Evolutionary conservation across 176 grass and related monocot species (phyloP).

Genomic region (Eremochloa ophiuroides): DNA sequence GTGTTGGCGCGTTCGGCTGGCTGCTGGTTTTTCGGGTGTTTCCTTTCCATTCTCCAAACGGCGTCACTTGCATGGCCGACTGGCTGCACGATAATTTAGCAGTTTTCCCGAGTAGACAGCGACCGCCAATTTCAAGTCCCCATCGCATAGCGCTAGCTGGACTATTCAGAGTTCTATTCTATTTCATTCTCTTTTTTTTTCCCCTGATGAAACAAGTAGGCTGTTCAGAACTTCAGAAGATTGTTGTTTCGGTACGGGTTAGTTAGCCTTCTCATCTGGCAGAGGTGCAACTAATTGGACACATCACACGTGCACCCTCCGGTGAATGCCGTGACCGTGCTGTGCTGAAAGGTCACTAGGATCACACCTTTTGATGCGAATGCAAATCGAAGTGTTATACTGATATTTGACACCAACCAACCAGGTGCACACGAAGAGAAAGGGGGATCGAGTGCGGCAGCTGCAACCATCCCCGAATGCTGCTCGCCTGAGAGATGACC

Average conservation of each 20-base stretch:
- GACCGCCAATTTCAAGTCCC: background rate
- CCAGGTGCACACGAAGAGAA: background rate
- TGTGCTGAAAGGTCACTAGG: background rate
- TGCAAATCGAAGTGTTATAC: background rate
- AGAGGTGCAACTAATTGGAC: too few relatives aligned
- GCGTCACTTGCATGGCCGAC: background rate
- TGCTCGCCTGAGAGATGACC: conserved; percentile 31
- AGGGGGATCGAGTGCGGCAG: background rate
- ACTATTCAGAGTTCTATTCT: background rate
- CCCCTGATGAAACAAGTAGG: background rate
- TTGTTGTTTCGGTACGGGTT: background rate
- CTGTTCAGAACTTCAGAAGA: background rate
- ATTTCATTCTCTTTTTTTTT: background rate
- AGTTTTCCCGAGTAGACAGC: background rate
- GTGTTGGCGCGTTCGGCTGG: background rate
- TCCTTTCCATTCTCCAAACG: background rate
- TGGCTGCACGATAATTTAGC: background rate
- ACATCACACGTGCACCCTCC: background rate
- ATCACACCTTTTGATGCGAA: background rate
- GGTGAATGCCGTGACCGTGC: background rate
- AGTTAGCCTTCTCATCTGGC: background rate
- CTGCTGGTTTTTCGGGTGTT: background rate
- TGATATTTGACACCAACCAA: background rate
- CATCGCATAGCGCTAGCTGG: background rate
- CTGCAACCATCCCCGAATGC: conserved; percentile 25